Base-by-base conservation (phyloP, 2,329 filamentous ascomycete species). In the Zalaria sp. region DNA sequence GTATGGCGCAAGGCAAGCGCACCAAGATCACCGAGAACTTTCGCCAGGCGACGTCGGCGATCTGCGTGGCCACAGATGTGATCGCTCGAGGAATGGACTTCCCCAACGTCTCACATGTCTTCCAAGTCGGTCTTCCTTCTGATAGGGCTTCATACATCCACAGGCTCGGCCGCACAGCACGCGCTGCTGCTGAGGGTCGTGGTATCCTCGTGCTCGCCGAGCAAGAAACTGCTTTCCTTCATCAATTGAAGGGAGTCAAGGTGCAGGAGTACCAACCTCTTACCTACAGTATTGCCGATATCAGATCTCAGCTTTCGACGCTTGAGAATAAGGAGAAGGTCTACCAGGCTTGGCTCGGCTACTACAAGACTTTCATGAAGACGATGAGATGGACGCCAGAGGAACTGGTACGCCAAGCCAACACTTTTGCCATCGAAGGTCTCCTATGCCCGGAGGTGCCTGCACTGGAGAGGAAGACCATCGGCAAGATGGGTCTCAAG, bases 61-160 rank as follows among this genome's bases (percentile, higher is more conserved):
- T 74, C 40, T 56, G 73, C 48, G 68, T 74, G 42, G 70, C 71
- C 25, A 68, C 66, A 50, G 71, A 93, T 55, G 88, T 91, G 18
- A 82, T 96, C 11, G 88, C 87, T n/a, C 77, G 89, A 52, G 89
- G 89, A 42, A 93, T 96, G 55, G 91, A 98, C 62, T 96, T 98
- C 35, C 77, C 96, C 55, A 95, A 95, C 64, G 96, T 96, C 58
- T 88, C 95, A 58, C 78, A 95, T 76, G 37, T 83, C 77, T 11
- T 83, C 81, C 43, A 93, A 83, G 59, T 93, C 83, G 34, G 70
- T 29, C 53, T 73, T 4, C 71, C 71, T 0, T 64, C 64, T 2
- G 66, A 62, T 38, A 61, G 60, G 10, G 71, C 73, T 41, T 68
- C 73, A 46, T 98, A 98, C 61, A 91, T 85, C 11, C 91, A 96